Evolutionary conservation across 2,329 filamentous ascomycete genomes (phyloP).

Genomic region (Lasiodiplodia sp.): DNA sequence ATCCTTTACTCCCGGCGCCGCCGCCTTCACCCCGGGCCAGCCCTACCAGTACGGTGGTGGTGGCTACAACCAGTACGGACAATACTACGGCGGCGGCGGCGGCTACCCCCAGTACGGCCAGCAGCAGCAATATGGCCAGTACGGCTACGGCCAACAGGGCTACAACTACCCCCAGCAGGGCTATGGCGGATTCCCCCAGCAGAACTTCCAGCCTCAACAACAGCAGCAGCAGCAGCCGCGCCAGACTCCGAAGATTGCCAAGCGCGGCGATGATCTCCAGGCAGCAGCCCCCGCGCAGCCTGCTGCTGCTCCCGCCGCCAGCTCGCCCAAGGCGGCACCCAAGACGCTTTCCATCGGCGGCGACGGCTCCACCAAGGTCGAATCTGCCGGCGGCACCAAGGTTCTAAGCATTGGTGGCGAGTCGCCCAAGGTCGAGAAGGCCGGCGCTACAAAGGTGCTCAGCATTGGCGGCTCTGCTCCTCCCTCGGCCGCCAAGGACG

Average conservation of each 20-base stretch:
- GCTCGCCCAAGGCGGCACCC: constrained; percentile 44
- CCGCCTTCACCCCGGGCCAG: constrained; percentile 76
- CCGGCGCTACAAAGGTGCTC: constrained; percentile 71
- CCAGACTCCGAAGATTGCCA: constrained; percentile 68
- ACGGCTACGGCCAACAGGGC: constrained; percentile 56
- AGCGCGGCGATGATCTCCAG: constrained; percentile 58
- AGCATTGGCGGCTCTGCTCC: constrained; percentile 68
- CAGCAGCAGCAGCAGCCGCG: constrained; percentile 50
- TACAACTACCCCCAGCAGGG: constrained; percentile 27
- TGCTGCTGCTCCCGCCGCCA: constrained; percentile 50
- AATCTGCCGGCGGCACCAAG: constrained; percentile 69
- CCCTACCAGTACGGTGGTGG: constrained; percentile 66
- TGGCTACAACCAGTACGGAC: constrained; percentile 44
- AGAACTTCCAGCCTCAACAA: constrained; percentile 31
- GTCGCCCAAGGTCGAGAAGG: constrained; percentile 62
- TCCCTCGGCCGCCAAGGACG: constrained; percentile 57
- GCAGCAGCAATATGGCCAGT: constrained; percentile 61
- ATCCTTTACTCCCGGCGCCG: constrained; percentile 74
- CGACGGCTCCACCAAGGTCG: constrained; percentile 64
- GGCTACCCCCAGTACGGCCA: constrained; percentile 42
- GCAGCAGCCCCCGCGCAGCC: constrained; percentile 56
- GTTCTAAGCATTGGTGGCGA: constrained; percentile 67
- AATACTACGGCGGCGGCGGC: constrained; percentile 45
- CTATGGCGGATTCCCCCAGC: constrained; percentile 29
- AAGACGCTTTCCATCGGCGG: constrained; percentile 32